Evolutionary conservation across 106 monocot species (phyloP), one percentile per base, ranked within the genome.

Genomic region (Vanilla planifolia): DNA sequence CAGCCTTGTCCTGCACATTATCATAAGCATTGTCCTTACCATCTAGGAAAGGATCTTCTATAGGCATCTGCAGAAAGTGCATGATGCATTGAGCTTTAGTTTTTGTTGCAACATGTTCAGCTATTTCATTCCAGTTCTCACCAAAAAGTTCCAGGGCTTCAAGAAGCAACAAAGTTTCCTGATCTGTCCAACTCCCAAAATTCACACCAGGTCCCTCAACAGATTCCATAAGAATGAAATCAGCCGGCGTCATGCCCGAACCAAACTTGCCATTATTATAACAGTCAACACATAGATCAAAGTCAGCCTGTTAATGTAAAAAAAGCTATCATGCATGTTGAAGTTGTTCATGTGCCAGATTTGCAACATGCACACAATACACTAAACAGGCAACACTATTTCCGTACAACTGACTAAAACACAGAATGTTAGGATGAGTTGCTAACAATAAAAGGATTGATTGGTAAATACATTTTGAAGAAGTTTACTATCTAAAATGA

Each of bases 31-130:
- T 51, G 33, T 80, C 68, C 39, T 71, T 44, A 8, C 43, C 71
- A 48, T 76, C 77, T 46, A 90, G 55, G 61, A 96, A 96, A 17
- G 78, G 61, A 63, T 96, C 95, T 64, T 96, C 89, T 51, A 96
- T 96, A 27, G 86, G 86, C 89, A 96, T 96, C 74, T 96, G 78
- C 69, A 96, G 61, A 69, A 96, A 96, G 53, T 96, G 95, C 29
- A 96, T 56, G 44, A 96, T 90, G 74, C 95, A 96, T 17, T 96
- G 95, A 17, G 86, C 65, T 75, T 86, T 96, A 25, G 90, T 87
- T 70, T 96, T 96, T 41, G 95, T 96, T 47, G 89, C 95, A 64
- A 96, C 95, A 72, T 96, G 95, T 62, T 96, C 95, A 57, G 90
- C 95, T 63, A 96, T 90, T 61, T 96, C 95, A 72, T 65, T 90